Percentiles rank a stretch among this genome's conserved stretches.
phyloP scores from a whole-genome alignment of 768 basidiomycete species.

The Kwoniella dendrophila region DNA sequence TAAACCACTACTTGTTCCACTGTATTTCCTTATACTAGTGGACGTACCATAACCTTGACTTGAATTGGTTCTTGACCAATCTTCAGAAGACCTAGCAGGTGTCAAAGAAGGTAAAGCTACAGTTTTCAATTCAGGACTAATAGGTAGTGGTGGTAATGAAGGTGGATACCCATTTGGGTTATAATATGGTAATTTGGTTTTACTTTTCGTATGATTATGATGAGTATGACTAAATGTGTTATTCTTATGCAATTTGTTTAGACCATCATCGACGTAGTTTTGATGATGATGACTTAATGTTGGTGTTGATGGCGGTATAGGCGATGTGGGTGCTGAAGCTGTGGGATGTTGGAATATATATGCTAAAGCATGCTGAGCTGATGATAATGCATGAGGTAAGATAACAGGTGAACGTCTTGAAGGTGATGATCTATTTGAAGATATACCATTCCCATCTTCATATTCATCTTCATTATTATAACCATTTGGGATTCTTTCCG shows the following conservation, averaged over 20 bases:
- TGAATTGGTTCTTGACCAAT: conserved; percentile 14
- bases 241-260: neutral
- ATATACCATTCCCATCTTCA: neutral
- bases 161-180: conserved; percentile 11
- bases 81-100: conserved; percentile 20
- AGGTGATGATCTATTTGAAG: conserved; percentile 18
- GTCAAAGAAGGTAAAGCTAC: conserved; percentile 36
- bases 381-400: neutral
- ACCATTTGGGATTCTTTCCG: conserved; percentile 8
- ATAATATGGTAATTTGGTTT: conserved; percentile 15
- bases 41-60: neutral
- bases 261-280: no score
- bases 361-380: conserved; percentile 17
- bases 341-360: conserved; percentile 31
- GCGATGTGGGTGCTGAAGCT: conserved; percentile 40
- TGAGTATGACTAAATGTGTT: neutral
- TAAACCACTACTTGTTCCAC: conserved; percentile 8
- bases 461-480: no score
- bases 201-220: conserved; percentile 1
- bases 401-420: conserved; percentile 13
- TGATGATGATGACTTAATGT: no score
- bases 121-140: conserved; percentile 29
- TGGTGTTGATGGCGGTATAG: conserved; percentile 8
- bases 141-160: conserved; percentile 25
- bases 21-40: conserved; percentile 5